These are phyloP conservation scores for Agroathelia rolfsii DNA, from an alignment of 1,284 basidiomycete species.

Conservation along the genomic window DNA sequence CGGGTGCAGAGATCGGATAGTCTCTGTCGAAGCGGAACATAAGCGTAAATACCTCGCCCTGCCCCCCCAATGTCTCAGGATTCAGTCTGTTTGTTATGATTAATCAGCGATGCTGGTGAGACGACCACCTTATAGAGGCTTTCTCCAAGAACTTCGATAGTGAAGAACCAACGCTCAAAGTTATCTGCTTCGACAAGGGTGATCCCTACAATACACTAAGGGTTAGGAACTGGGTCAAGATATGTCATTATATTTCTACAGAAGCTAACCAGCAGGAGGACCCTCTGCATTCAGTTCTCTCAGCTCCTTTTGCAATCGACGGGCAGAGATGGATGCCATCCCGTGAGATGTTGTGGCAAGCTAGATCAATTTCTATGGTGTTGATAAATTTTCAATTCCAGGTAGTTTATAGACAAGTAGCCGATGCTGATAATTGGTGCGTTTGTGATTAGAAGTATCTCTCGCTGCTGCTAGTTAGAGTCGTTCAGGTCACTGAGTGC, in stretches of 20 bases:
- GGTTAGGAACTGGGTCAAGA: conserved; percentile 1
- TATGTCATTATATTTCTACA: not conserved
- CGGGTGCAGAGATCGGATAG: conserved; percentile 77
- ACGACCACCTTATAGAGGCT: conserved; percentile 65
- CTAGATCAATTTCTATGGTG: too few species aligned
- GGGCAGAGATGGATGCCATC: conserved; percentile 57
- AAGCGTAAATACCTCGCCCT: conserved; percentile 69
- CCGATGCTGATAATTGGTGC: too few species aligned
- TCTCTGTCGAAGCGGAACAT: conserved; percentile 68
- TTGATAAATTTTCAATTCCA: too few species aligned
- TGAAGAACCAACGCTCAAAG: conserved; percentile 63
- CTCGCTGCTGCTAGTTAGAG: too few species aligned
- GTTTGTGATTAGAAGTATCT: too few species aligned
- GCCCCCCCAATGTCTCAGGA: too few species aligned
- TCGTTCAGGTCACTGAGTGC: too few species aligned
- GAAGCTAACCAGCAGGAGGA: conserved; percentile 58
- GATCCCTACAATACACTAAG: conserved; percentile 41
- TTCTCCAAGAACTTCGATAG: conserved; percentile 72
- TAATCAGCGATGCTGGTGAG: not conserved
- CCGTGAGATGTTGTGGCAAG: too few species aligned
- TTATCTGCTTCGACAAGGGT: conserved; percentile 60
- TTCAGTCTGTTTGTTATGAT: too few species aligned
- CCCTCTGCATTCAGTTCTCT: conserved; percentile 60
- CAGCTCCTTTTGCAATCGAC: conserved; percentile 66
- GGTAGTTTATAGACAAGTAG: too few species aligned